These are phyloP conservation scores for Corylus heterophylla DNA, from an alignment of 306 rosid genomes.

Conservation along the genomic window DNA sequence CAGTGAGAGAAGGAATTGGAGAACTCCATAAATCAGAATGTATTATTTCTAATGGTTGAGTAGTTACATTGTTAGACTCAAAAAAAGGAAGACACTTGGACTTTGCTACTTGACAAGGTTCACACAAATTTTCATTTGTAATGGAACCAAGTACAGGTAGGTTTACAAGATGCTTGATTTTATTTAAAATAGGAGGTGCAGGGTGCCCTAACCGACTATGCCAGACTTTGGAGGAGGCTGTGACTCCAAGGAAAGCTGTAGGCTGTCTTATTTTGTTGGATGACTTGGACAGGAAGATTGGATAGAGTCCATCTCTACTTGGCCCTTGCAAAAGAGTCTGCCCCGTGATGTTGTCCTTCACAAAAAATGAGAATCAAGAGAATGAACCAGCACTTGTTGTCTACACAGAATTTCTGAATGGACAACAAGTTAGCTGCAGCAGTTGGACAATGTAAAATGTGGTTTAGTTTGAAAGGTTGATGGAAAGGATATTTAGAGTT, in stretches of 20 bases:
- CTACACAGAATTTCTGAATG: background rate
- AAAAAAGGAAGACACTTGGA: too few relatives aligned
- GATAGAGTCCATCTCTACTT: background rate
- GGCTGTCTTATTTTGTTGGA: background rate
- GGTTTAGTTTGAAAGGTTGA: background rate
- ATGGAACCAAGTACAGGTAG: too few relatives aligned
- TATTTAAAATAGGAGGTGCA: background rate
- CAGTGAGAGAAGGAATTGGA: too few relatives aligned
- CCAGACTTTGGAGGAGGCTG: background rate
- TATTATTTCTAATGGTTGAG: too few relatives aligned
- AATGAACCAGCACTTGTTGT: background rate
- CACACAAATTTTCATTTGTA: too few relatives aligned
- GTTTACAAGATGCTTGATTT: too few relatives aligned
- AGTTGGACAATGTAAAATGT: background rate
- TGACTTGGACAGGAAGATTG: background rate
- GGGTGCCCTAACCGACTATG: background rate
- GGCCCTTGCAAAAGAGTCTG: background rate
- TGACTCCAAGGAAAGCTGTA: background rate
- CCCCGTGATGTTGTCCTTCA: background rate
- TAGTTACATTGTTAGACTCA: too few relatives aligned
- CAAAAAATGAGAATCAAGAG: background rate
- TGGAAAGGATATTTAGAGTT: background rate
- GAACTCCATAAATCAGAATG: too few relatives aligned
- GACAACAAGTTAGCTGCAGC: background rate
- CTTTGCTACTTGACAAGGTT: too few relatives aligned